These are phyloP conservation scores for Psilocybe sp. DNA, from an alignment of 768 basidiomycete genomes.

Conservation along the genomic window DNA sequence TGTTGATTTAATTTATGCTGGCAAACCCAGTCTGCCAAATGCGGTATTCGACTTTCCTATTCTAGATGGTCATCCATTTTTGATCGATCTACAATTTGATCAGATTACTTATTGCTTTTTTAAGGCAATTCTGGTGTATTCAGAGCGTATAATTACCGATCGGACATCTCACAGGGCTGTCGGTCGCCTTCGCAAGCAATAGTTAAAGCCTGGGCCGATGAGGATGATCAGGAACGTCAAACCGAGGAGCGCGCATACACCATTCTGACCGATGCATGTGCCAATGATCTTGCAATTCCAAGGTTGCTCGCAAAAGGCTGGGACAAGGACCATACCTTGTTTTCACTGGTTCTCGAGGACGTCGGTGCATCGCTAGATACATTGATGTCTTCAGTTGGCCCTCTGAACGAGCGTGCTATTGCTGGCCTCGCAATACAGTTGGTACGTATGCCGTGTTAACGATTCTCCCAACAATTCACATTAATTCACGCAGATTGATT, in stretches of 20 bases:
- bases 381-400: slow-evolving; percentile 11
- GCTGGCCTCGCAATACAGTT: slow-evolving; percentile 26
- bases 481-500: slow-evolving; percentile 19
- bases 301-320: slow-evolving; percentile 7
- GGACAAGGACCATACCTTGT: slow-evolving; percentile 17
- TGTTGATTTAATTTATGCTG: too few species aligned
- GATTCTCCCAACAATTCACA: neutral
- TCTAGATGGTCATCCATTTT: too few species aligned
- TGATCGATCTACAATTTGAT: too few species aligned
- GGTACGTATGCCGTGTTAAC: slow-evolving; percentile 10
- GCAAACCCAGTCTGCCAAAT: too few species aligned
- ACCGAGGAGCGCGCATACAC: slow-evolving; percentile 22
- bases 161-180: slow-evolving; percentile 17
- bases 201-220: slow-evolving; percentile 25
- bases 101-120: too few species aligned
- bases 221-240: slow-evolving; percentile 23
- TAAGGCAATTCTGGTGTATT: slow-evolving; percentile 24
- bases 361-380: slow-evolving; percentile 27
- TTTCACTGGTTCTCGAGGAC: slow-evolving; percentile 24
- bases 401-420: slow-evolving; percentile 21
- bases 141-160: slow-evolving; percentile 24
- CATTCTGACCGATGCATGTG: slow-evolving; percentile 4
- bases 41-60: too few species aligned
- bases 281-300: slow-evolving; percentile 19
- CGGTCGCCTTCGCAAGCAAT: slow-evolving; percentile 16